phyloP scores from a whole-genome alignment of 192 early-diverging fungal species.

The Dissophora ornata region DNA sequence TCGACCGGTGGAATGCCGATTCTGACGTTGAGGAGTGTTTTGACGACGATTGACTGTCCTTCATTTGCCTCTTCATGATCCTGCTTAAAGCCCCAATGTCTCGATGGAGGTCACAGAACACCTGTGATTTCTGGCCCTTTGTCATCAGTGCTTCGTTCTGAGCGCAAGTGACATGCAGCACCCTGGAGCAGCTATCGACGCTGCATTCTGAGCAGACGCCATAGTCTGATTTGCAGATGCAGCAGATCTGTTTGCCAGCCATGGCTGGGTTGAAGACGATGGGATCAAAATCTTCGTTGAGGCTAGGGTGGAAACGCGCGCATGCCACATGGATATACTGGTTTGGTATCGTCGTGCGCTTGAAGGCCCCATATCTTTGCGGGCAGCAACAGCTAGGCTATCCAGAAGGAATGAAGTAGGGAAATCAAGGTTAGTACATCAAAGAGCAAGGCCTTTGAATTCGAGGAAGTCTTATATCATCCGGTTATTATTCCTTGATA shows the following conservation, averaged over 20 bases:
- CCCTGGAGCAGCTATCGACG: conserved; percentile 20
- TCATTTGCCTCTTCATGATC: conserved; percentile 27
- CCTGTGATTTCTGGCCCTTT: conserved; percentile 13
- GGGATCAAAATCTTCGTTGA: conserved; percentile 39
- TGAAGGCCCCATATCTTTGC: conserved; percentile 53
- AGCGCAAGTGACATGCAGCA: conserved; percentile 51
- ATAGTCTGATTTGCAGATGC: conserved; percentile 27
- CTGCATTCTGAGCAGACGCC: conserved; percentile 41
- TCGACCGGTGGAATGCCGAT: conserved; percentile 15
- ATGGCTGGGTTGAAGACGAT: conserved; percentile 42
- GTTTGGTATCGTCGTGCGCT: conserved; percentile 53
- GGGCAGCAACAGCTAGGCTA: conserved; percentile 62
- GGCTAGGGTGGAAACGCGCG: conserved; percentile 53
- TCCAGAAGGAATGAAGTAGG: neutral
- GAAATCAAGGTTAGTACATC: neutral
- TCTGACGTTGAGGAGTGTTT: conserved; percentile 1
- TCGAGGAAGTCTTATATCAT: neutral
- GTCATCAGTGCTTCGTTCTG: conserved; percentile 23
- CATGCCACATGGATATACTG: conserved; percentile 63
- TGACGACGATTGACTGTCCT: conserved; percentile 2
- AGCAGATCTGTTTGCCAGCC: conserved; percentile 35
- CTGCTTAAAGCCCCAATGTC: conserved; percentile 24
- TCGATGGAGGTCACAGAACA: conserved; percentile 38
- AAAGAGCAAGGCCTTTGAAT: no score
- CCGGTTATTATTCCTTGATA: neutral